These are phyloP conservation scores for Pseudogymnoascus sp. DNA, from an alignment of 2,329 filamentous ascomycete species.

Conservation along the genomic window DNA sequence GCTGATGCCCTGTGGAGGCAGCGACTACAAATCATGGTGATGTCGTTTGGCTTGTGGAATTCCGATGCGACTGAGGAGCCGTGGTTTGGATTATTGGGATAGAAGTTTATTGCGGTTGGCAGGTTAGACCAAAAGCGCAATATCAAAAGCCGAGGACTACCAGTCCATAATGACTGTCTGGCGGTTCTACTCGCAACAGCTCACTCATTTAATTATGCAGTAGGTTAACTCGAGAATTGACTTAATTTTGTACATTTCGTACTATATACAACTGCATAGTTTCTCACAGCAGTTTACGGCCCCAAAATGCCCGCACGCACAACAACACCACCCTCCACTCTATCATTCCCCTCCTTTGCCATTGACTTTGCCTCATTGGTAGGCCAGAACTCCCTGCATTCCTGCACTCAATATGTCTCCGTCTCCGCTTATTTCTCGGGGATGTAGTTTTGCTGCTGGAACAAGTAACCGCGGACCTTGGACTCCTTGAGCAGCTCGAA, in stretches of 20 bases:
- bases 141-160: slow-evolving; percentile 4
- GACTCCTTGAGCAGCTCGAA: slow-evolving; percentile 67
- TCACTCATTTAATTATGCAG: neutral
- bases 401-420: neutral
- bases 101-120: slow-evolving; percentile 8
- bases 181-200: neutral
- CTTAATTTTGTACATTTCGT: slow-evolving; percentile 10
- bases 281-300: neutral
- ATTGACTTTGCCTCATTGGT: slow-evolving; percentile 5
- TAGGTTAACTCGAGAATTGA: neutral
- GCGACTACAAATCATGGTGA: slow-evolving; percentile 31
- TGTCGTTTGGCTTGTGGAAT: neutral
- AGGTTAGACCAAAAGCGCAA: neutral
- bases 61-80: neutral
- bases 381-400: neutral
- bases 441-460: slow-evolving; percentile 70
- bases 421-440: slow-evolving; percentile 33
- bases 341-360: neutral
- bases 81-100: slow-evolving; percentile 4
- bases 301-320: neutral
- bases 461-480: slow-evolving; percentile 71
- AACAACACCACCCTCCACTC: neutral
- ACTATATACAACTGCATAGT: slow-evolving; percentile 8
- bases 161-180: neutral
- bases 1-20: slow-evolving; percentile 41